Evolutionary conservation across 176 grass and related monocot genomes (phyloP).

Genomic region (Zea luxurians): DNA sequence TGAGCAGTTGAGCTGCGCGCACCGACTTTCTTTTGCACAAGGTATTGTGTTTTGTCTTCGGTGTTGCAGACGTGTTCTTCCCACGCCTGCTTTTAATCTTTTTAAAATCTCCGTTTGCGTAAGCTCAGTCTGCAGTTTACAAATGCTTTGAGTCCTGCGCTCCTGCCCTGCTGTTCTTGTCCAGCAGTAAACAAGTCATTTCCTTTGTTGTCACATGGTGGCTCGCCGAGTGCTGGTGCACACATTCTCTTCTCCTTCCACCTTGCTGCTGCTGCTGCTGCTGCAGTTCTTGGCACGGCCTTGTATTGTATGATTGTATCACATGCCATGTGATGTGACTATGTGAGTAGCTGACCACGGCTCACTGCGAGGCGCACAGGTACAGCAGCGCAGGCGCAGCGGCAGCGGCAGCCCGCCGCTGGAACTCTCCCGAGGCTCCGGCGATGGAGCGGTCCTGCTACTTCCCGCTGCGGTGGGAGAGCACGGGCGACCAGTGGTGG

Average conservation of each 20-base stretch:
- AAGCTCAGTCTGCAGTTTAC: constrained; percentile 3
- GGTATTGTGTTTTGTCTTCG: constrained; percentile 22
- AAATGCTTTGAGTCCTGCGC: constrained; percentile 18
- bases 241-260: constrained; percentile 30
- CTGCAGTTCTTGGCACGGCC: constrained; percentile 30
- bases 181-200: constrained; percentile 23
- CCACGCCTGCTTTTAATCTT: neutral
- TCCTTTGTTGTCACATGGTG: constrained; percentile 39
- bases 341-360: constrained; percentile 36
- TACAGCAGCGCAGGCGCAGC: neutral
- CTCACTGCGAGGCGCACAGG: neutral
- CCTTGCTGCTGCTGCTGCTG: constrained; percentile 1
- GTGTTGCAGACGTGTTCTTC: neutral
- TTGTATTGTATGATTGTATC: neutral
- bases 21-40: constrained; percentile 3
- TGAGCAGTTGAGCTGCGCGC: neutral
- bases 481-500: constrained; percentile 98
- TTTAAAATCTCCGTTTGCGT: neutral
- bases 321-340: constrained; percentile 27
- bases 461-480: constrained; percentile 97
- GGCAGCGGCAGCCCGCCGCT: neutral
- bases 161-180: constrained; percentile 24
- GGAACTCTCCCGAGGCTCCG: constrained; percentile 34
- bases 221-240: constrained; percentile 12
- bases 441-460: constrained; percentile 59